Conservation (phyloP, 2,329 filamentous ascomycete genomes). For the Byssochlamys sp. region DNA sequence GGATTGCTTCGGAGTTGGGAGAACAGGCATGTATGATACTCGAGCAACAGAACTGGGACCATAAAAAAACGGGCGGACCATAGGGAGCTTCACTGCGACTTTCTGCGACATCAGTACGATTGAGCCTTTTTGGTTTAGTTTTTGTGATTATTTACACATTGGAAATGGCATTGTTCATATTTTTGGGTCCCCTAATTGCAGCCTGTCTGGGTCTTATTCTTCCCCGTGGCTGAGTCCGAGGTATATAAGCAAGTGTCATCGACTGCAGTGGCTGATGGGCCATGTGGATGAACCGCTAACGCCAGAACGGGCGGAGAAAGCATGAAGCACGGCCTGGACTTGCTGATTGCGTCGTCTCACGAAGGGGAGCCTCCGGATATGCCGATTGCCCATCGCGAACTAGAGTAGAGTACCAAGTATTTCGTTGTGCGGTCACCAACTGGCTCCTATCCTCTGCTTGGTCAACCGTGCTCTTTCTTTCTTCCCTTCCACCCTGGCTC, state of each 20-base stretch:
- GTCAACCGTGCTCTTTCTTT: not conserved
- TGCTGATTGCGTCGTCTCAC: not conserved
- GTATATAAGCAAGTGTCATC: not conserved
- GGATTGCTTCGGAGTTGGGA: constrained; percentile 21
- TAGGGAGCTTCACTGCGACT: constrained; percentile 1
- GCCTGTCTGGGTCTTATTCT: not conserved
- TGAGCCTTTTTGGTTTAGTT: not conserved
- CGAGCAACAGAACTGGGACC: constrained; percentile 13
- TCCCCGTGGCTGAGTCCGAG: not conserved
- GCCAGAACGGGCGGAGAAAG: not conserved
- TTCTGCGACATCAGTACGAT: constrained; percentile 14
- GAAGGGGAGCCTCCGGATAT: not conserved
- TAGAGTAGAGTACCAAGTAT: not conserved
- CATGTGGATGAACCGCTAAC: not conserved
- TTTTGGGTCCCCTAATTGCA: not conserved
- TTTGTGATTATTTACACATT: not conserved
- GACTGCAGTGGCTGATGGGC: not conserved
- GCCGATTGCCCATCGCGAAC: not conserved
- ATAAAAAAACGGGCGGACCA: constrained; percentile 10
- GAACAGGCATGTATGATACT: constrained; percentile 24
- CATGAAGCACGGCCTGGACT: not conserved
- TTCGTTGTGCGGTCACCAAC: not conserved
- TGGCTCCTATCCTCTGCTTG: too few relatives aligned
- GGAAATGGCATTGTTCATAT: not conserved
- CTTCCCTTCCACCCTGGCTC: not conserved